Evolutionary conservation across 345 rosid genomes (phyloP), one percentile per base, ranked within the genome.

Genomic region (Ceriops zippeliana): DNA sequence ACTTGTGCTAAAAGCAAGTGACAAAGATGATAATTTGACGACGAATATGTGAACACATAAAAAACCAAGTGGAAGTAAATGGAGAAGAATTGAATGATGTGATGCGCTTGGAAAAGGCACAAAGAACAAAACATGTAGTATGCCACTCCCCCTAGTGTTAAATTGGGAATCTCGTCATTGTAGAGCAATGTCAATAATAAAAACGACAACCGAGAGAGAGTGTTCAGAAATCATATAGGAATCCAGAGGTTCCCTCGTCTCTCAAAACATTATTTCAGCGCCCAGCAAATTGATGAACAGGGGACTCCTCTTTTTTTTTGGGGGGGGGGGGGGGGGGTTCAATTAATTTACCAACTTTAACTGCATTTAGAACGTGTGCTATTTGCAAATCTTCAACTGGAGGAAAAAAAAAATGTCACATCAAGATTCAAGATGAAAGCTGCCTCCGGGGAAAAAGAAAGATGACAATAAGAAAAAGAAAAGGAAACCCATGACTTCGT

Each of bases 81-180:
- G 5, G 8, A 8, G 30, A 19, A 38, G 58, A 68, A 68, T 74
- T 52, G 52, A 57, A 52, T 69, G 78, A 73, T 73, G 74, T 63
- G 67, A 78, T 52, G 72, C 73, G 71, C 67, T n/a, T 54, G 27
- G 19, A 16, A 49, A 28, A 19, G 28, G 56, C n/a, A 1, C 17
- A 53, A 53, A 5, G 66, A 6, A 34, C 15, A 70, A 24, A 76
- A 71, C 81, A 75, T 77, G 75, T 80, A 77, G 80, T 79, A 62
- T 58, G 68, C 82, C 76, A 67, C 78, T 62, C 13, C 63, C 24
- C 60, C 3, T 17, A 5, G 28, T 19, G 28, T 61, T 70, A 35
- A 73, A 67, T 49, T 61, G 75, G 78, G 80, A 72, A 77, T 77
- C 82, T 77, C 83, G 72, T 80, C 72, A 79, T 77, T 69, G 70